phyloP scores from a whole-genome alignment of 1,139 yeast genomes.

The Saccharomyces hybrid region DNA sequence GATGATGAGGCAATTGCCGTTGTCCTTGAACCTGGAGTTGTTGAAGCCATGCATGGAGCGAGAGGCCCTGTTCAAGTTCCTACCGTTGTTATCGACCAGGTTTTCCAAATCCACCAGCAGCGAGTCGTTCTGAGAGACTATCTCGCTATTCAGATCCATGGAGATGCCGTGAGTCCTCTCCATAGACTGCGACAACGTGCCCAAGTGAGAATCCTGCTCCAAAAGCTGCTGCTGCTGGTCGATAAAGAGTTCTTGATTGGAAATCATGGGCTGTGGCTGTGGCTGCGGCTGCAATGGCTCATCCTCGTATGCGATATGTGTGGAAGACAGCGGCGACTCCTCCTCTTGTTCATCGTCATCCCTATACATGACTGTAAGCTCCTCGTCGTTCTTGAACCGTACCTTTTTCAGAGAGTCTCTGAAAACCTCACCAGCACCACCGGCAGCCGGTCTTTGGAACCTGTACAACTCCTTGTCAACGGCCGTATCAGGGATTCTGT shows the following conservation, averaged over 20 bases:
- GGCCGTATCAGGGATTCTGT: background rate
- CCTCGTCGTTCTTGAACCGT: slow-evolving; percentile 23
- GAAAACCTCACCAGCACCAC: background rate
- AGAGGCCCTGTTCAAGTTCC: slow-evolving; percentile 24
- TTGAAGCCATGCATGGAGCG: slow-evolving; percentile 23
- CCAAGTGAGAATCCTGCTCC: slow-evolving; percentile 28
- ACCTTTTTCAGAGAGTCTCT: slow-evolving; percentile 19
- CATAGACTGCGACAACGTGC: slow-evolving; percentile 19
- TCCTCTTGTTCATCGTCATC: slow-evolving; percentile 4
- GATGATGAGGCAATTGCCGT: slow-evolving; percentile 28
- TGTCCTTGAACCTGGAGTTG: slow-evolving; percentile 23
- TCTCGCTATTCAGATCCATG: slow-evolving; percentile 26
- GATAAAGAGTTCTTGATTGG: slow-evolving; percentile 26
- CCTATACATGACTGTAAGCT: slow-evolving; percentile 1
- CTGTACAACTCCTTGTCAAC: background rate
- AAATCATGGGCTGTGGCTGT: slow-evolving; percentile 6
- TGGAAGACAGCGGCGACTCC: slow-evolving; percentile 3
- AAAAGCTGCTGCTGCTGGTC: slow-evolving; percentile 27
- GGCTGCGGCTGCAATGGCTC: background rate
- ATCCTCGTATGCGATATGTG: slow-evolving; percentile 4
- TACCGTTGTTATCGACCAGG: slow-evolving; percentile 22
- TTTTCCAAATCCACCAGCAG: slow-evolving; percentile 27
- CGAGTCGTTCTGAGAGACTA: slow-evolving; percentile 24
- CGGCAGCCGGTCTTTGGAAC: background rate
- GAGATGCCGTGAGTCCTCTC: slow-evolving; percentile 24